Evolutionary conservation across 2,329 filamentous ascomycete species (phyloP).

Genomic region (Ploettnerulaceae sp.): DNA sequence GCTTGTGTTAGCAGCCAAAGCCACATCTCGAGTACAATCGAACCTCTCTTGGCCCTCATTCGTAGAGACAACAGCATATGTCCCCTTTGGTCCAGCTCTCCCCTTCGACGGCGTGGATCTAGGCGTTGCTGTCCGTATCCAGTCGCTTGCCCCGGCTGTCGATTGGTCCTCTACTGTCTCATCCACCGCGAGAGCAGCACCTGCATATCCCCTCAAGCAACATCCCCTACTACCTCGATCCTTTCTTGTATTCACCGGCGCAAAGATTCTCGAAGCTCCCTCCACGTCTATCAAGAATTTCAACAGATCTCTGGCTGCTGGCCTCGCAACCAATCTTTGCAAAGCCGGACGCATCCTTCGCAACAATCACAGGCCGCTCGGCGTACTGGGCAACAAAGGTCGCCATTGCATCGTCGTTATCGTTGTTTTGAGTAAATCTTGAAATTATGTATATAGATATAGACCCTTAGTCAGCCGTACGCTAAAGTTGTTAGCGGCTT

Average conservation of each 20-base stretch:
- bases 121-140: background rate
- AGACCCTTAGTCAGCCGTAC: constrained; percentile 3
- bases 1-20: too few species aligned
- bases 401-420: constrained; percentile 25
- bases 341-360: constrained; percentile 29
- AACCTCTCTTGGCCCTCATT: background rate
- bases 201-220: background rate
- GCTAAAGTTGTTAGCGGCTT: background rate
- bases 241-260: background rate
- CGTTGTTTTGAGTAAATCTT: background rate
- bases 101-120: background rate
- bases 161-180: background rate
- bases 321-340: constrained; percentile 30
- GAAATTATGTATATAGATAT: too few species aligned
- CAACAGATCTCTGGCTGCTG: constrained; percentile 28
- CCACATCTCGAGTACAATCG: too few species aligned
- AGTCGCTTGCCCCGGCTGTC: background rate
- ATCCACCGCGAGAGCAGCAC: background rate
- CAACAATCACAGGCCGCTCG: constrained; percentile 15
- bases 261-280: background rate
- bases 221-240: background rate
- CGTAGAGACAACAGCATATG: background rate
- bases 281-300: constrained; percentile 8
- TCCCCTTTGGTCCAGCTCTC: background rate
- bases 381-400: constrained; percentile 4